Percentiles rank a stretch among this genome's conserved stretches.
Conservation (phyloP, 2,329 filamentous ascomycete genomes). For the Ophiocordyceps camponoti-floridani region DNA sequence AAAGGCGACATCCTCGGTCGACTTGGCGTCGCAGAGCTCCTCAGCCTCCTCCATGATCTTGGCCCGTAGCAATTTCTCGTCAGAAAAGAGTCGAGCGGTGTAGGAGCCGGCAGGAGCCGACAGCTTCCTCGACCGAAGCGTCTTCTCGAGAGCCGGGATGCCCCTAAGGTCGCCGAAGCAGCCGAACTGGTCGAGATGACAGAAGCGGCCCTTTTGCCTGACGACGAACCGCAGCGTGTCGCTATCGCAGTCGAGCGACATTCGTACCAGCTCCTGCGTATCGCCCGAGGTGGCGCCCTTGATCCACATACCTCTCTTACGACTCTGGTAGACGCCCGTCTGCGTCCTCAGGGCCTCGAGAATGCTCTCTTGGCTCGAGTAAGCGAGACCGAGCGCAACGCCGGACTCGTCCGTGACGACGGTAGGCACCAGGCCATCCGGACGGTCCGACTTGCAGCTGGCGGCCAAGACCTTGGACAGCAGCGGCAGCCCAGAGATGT, state of each 20-base stretch:
- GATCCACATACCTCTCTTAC: conserved; percentile 89
- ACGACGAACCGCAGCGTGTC: conserved; percentile 87
- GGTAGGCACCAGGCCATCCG: conserved; percentile 74
- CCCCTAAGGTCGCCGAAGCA: conserved; percentile 81
- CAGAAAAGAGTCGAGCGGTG: conserved; percentile 80
- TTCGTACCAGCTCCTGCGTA: conserved; percentile 69
- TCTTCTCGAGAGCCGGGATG: conserved; percentile 72
- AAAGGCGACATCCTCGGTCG: conserved; percentile 71
- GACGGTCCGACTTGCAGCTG: conserved; percentile 63
- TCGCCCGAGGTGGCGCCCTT: conserved; percentile 93
- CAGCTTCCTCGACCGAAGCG: conserved; percentile 60
- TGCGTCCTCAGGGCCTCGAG: conserved; percentile 65
- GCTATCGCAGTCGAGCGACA: conserved; percentile 82
- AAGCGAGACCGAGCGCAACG: conserved; percentile 72
- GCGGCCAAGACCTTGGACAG: conserved; percentile 57
- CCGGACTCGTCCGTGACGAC: conserved; percentile 82
- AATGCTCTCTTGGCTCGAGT: conserved; percentile 84
- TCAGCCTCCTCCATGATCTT: conserved; percentile 99
- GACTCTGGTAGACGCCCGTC: conserved; percentile 81
- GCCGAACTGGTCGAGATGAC: conserved; percentile 77
- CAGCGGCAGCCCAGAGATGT: conserved; percentile 27
- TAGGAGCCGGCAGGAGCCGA: conserved; percentile 83
- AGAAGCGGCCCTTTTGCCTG: conserved; percentile 81
- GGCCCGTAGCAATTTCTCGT: conserved; percentile 72
- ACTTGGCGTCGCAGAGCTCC: conserved; percentile 76